Evolutionary conservation across 2,329 filamentous ascomycete species (phyloP).

Genomic region (Alternaria solani): DNA sequence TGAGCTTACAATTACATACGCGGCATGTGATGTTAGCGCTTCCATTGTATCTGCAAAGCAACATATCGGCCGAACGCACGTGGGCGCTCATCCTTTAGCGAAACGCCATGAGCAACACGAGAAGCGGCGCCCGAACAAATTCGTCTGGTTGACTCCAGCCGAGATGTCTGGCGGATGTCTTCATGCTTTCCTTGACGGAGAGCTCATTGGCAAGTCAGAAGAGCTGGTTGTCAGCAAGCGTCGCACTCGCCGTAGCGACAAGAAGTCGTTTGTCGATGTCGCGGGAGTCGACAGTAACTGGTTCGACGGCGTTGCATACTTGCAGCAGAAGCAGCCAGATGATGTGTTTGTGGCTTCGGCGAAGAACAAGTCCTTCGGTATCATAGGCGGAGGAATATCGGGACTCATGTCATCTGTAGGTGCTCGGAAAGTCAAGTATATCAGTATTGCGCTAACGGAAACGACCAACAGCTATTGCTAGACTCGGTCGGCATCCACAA

Average conservation of each 20-base stretch:
- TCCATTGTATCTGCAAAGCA: constrained; percentile 16
- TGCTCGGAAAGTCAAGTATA: not conserved
- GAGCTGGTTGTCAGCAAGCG: constrained; percentile 27
- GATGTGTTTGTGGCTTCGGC: constrained; percentile 59
- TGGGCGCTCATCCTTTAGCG: constrained; percentile 30
- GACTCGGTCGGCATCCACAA: constrained; percentile 64
- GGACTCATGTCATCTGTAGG: constrained; percentile 62
- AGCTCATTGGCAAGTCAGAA: constrained; percentile 48
- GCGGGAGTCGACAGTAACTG: constrained; percentile 63
- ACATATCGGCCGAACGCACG: constrained; percentile 28
- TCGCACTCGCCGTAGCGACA: constrained; percentile 31
- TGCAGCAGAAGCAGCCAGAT: constrained; percentile 61
- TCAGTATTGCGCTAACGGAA: not conserved
- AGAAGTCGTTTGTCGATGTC: constrained; percentile 54
- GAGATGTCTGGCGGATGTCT: constrained; percentile 49
- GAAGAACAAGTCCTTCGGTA: constrained; percentile 65
- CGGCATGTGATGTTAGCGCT: constrained; percentile 20
- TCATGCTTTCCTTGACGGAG: constrained; percentile 49
- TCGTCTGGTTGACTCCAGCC: constrained; percentile 54
- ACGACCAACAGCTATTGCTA: constrained; percentile 14
- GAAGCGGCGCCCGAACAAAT: constrained; percentile 30
- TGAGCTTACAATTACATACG: constrained; percentile 33
- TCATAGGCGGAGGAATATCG: constrained; percentile 69
- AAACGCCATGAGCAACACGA: constrained; percentile 28
- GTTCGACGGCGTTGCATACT: constrained; percentile 68